These are phyloP conservation scores for Penicillium sp. DNA, from an alignment of 2,329 filamentous ascomycete species.

Conservation along the genomic window DNA sequence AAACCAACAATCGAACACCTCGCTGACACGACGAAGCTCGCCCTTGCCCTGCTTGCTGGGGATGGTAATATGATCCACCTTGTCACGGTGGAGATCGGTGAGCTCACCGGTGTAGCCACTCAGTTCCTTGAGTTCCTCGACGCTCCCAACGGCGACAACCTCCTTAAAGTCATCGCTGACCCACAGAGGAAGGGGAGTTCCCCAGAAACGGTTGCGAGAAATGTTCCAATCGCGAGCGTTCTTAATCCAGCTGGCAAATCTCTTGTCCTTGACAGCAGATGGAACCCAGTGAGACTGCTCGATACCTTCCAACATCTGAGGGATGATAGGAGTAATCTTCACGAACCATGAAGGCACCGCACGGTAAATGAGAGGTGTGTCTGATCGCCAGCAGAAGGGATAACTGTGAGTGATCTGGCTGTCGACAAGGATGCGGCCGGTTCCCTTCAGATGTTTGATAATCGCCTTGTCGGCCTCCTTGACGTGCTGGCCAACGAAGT, in stretches of 20 bases:
- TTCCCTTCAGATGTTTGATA: conserved; percentile 80
- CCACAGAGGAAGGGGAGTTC: conserved; percentile 90
- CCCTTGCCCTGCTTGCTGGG: conserved; percentile 87
- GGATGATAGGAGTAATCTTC: conserved; percentile 78
- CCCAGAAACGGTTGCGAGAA: conserved; percentile 92
- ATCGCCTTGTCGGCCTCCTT: conserved; percentile 92
- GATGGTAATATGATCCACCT: conserved; percentile 92
- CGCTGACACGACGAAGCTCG: conserved; percentile 74
- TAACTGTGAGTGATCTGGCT: conserved; percentile 89
- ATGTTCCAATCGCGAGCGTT: conserved; percentile 96
- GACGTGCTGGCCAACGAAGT: conserved; percentile 85
- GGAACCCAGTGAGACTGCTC: conserved; percentile 92
- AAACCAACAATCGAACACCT: conserved; percentile 97
- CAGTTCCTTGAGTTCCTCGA: conserved; percentile 78
- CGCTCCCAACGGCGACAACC: conserved; percentile 80
- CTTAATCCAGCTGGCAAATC: conserved; percentile 88
- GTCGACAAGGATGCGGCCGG: conserved; percentile 76
- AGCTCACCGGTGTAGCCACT: conserved; percentile 85
- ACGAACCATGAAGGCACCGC: conserved; percentile 96
- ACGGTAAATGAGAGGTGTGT: conserved; percentile 89
- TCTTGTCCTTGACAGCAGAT: conserved; percentile 82
- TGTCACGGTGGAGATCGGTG: conserved; percentile 85
- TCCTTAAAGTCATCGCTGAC: conserved; percentile 87
- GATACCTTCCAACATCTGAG: conserved; percentile 87
- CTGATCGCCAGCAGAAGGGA: conserved; percentile 92